Conservation (phyloP, 768 basidiomycete species). For the Phlegmacium glaucopus region DNA sequence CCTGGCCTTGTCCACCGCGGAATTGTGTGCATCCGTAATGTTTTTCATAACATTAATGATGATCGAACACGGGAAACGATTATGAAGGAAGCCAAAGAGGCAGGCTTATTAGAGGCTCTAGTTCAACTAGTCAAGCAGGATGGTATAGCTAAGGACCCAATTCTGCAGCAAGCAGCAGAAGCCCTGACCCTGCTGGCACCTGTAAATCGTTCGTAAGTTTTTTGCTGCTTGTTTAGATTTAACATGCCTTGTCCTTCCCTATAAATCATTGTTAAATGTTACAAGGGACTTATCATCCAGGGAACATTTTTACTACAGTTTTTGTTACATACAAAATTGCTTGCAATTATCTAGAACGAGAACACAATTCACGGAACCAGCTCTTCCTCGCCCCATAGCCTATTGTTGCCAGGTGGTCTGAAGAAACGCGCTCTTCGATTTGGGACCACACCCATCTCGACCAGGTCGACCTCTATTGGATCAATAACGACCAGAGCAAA, state of each 20-base stretch:
- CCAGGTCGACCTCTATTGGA: constrained; percentile 64
- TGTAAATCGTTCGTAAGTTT: neutral
- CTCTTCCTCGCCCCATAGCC: constrained; percentile 55
- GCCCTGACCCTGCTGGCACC: constrained; percentile 12
- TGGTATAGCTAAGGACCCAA: constrained; percentile 12
- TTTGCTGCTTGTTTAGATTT: no score
- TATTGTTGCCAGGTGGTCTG: constrained; percentile 27
- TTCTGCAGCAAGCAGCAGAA: constrained; percentile 16
- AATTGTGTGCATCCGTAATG: constrained; percentile 68
- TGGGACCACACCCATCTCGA: constrained; percentile 56
- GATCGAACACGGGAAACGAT: constrained; percentile 36
- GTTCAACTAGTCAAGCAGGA: constrained; percentile 17
- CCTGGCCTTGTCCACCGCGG: constrained; percentile 76
- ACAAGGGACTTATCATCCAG: no score
- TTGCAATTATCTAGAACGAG: no score
- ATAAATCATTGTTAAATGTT: no score
- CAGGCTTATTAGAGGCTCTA: constrained; percentile 54
- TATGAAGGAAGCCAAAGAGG: constrained; percentile 46
- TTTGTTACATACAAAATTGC: no score
- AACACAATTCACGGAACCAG: constrained; percentile 51
- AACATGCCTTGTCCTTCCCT: no score
- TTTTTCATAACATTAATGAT: constrained; percentile 46
- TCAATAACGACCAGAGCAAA: constrained; percentile 75
- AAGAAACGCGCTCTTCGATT: constrained; percentile 57
- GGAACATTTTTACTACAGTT: no score